Evolutionary conservation across 768 basidiomycete species (phyloP).

Genomic region (Coprinellus micaceus): DNA sequence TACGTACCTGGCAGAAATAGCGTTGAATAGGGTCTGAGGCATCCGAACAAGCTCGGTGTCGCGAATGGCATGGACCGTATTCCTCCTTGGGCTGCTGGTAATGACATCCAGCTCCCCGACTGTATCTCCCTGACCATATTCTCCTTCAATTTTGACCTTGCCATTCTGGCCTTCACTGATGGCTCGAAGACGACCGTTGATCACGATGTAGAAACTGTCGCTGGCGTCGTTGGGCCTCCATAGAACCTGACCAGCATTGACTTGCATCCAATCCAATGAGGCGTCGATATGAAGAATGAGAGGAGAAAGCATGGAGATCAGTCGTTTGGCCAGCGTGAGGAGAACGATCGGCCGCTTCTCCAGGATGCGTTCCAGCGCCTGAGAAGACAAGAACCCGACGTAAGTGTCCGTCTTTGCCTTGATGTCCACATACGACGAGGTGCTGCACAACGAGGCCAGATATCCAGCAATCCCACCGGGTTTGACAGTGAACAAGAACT

Average conservation of each 20-base stretch:
- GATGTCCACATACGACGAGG: conserved; percentile 94
- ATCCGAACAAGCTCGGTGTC: conserved; percentile 96
- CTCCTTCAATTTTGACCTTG: conserved; percentile 76
- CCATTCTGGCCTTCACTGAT: conserved; percentile 78
- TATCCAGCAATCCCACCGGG: conserved; percentile 98
- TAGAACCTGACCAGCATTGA: conserved; percentile 89
- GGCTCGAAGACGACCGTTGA: conserved; percentile 92
- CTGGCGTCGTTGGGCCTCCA: conserved; percentile 90
- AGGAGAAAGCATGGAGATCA: conserved; percentile 92
- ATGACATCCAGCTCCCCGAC: conserved; percentile 98
- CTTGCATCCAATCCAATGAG: conserved; percentile 97
- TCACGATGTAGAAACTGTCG: conserved; percentile 97
- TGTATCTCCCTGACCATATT: conserved; percentile 96
- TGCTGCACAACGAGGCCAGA: conserved; percentile 86
- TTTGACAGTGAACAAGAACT: conserved; percentile 89
- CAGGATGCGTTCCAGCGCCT: conserved; percentile 83
- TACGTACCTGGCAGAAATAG: conserved; percentile 79
- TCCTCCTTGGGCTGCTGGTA: conserved; percentile 80
- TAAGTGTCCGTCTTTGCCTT: conserved; percentile 97
- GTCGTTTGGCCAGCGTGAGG: conserved; percentile 90
- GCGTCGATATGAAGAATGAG: conserved; percentile 94
- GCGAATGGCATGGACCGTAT: conserved; percentile 95
- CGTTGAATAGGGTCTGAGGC: conserved; percentile 97
- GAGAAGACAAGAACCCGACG: conserved; percentile 89
- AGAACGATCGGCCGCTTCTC: conserved; percentile 95